These are phyloP conservation scores for Hibiscus mutabilis DNA, from an alignment of 345 rosid species.

Conservation along the genomic window DNA sequence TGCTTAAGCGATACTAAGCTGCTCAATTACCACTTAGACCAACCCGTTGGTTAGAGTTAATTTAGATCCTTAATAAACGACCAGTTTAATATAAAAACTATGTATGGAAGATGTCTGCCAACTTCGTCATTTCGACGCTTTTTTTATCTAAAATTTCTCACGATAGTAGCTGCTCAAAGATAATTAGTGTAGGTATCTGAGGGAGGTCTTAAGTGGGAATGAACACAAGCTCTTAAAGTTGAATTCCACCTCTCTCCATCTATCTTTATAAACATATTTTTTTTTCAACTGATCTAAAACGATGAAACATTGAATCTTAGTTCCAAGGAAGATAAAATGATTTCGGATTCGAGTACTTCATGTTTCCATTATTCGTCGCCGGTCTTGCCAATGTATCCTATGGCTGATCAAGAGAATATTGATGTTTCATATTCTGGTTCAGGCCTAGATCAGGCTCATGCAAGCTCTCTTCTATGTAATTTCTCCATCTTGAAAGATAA, in stretches of 20 bases:
- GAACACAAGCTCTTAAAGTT: conserved; percentile 27
- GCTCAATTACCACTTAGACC: no score
- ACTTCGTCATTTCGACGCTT: no score
- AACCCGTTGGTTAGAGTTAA: no score
- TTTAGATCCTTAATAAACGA: no score
- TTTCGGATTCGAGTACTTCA: conserved; percentile 3
- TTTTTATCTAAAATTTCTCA: conserved; percentile 2
- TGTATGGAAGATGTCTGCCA: no score
- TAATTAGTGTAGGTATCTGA: conserved; percentile 22
- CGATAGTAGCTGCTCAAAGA: background rate
- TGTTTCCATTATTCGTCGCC: conserved; percentile 27
- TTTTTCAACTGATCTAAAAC: background rate
- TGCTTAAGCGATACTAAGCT: no score
- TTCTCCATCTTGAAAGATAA: conserved; percentile 58
- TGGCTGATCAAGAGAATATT: conserved; percentile 8
- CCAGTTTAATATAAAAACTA: no score
- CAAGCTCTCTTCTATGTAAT: conserved; percentile 45
- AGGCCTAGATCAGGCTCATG: conserved; percentile 14
- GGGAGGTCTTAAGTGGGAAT: conserved; percentile 63
- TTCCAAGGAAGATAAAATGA: conserved; percentile 21
- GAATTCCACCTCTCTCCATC: conserved; percentile 31
- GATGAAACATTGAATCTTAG: background rate
- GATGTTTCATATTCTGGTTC: conserved; percentile 9
- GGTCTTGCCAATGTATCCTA: conserved; percentile 20
- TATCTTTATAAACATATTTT: background rate